These are phyloP conservation scores for Clonostachys rhizophaga DNA, from an alignment of 2,329 filamentous ascomycete genomes.

Conservation along the genomic window DNA sequence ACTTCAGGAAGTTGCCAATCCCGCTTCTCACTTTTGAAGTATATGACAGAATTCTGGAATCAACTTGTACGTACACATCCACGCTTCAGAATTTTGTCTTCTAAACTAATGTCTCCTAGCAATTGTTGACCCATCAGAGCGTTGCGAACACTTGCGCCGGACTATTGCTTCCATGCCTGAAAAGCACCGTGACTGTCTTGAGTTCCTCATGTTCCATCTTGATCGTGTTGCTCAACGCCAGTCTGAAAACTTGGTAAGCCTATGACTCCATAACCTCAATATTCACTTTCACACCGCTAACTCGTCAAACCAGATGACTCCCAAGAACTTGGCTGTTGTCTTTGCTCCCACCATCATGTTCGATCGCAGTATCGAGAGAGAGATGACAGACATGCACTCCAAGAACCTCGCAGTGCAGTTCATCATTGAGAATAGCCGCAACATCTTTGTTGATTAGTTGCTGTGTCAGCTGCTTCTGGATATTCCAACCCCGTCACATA, in stretches of 20 bases:
- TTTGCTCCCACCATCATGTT: constrained; percentile 98
- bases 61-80: constrained; percentile 52
- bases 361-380: constrained; percentile 80
- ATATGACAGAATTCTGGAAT: constrained; percentile 85
- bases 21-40: constrained; percentile 90
- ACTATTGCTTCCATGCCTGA: constrained; percentile 76
- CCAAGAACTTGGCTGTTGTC: constrained; percentile 92
- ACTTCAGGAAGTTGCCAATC: constrained; percentile 87
- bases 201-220: constrained; percentile 92
- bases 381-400: constrained; percentile 92
- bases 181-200: constrained; percentile 82
- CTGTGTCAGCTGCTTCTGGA: no score
- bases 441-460: constrained; percentile 60
- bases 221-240: constrained; percentile 79
- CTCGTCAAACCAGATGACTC: constrained; percentile 67
- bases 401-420: constrained; percentile 93
- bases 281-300: background rate
- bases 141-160: constrained; percentile 65
- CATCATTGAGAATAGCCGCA: constrained; percentile 83
- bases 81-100: background rate
- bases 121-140: constrained; percentile 60
- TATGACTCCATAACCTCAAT: background rate
- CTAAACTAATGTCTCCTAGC: constrained; percentile 34
- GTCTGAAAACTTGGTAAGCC: constrained; percentile 72
- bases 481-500: no score